Evolutionary conservation across 495 filamentous ascomycete species (phyloP).

Genomic region (Penicillium psychrofluorescens): DNA sequence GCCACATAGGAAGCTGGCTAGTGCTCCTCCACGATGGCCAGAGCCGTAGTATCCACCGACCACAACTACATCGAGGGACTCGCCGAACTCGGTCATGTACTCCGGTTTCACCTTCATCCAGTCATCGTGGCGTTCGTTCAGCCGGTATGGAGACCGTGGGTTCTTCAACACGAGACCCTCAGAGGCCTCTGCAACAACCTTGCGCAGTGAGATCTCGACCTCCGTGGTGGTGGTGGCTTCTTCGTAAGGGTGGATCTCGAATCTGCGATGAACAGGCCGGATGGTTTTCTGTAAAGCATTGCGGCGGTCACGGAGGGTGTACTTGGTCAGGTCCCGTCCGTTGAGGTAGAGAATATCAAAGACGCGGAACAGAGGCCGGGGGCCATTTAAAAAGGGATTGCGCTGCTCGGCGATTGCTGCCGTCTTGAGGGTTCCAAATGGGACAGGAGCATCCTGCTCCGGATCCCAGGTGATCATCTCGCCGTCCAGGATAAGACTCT

Average conservation of each 20-base stretch:
- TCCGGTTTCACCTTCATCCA: slow-evolving; percentile 99
- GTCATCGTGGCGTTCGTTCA: slow-evolving; percentile 90
- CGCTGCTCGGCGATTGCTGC: slow-evolving; percentile 76
- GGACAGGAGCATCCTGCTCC: slow-evolving; percentile 73
- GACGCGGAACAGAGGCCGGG: slow-evolving; percentile 73
- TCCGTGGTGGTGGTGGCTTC: slow-evolving; percentile 58
- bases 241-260: slow-evolving; percentile 76
- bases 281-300: slow-evolving; percentile 65
- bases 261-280: slow-evolving; percentile 56
- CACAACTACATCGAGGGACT: slow-evolving; percentile 81
- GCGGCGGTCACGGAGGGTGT: slow-evolving; percentile 75
- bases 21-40: slow-evolving; percentile 70
- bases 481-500: slow-evolving; percentile 86
- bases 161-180: slow-evolving; percentile 96
- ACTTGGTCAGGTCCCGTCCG: slow-evolving; percentile 66
- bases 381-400: slow-evolving; percentile 65
- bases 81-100: slow-evolving; percentile 96
- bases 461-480: slow-evolving; percentile 99
- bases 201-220: slow-evolving; percentile 70
- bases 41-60: slow-evolving; percentile 92
- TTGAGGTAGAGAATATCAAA: slow-evolving; percentile 94
- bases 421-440: slow-evolving; percentile 90
- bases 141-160: slow-evolving; percentile 72
- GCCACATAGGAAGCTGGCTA: slow-evolving; percentile 85
- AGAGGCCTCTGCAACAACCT: slow-evolving; percentile 78